These are phyloP conservation scores for Setomelanomma holmii DNA, from an alignment of 2,329 filamentous ascomycete genomes.

Conservation along the genomic window DNA sequence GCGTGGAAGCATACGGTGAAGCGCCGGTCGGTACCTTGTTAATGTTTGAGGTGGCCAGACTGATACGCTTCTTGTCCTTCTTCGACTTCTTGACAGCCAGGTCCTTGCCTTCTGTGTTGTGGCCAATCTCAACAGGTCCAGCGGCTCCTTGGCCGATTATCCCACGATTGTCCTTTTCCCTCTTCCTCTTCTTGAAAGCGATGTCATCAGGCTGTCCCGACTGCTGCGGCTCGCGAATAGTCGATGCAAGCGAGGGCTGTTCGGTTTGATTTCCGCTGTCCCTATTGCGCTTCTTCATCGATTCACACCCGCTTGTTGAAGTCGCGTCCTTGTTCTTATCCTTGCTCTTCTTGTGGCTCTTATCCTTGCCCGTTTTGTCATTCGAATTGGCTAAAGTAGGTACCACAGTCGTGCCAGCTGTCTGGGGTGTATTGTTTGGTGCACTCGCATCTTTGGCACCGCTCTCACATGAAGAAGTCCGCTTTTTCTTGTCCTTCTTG, in stretches of 20 bases:
- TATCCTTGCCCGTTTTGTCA: too few relatives aligned
- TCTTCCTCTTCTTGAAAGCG: background rate
- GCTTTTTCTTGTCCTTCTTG: background rate
- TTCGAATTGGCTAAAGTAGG: background rate
- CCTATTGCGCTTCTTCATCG: conserved; percentile 29
- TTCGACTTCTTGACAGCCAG: background rate
- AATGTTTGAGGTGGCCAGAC: background rate
- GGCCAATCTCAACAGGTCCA: too few relatives aligned
- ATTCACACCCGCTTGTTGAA: too few relatives aligned
- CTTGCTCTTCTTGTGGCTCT: conserved; percentile 7
- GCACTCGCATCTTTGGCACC: background rate
- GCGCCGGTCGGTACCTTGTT: background rate
- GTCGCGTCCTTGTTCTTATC: conserved; percentile 13
- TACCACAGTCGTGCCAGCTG: background rate
- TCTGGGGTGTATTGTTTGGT: background rate
- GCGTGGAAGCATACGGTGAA: conserved; percentile 1
- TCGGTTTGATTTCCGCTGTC: too few relatives aligned
- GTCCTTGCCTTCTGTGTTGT: background rate
- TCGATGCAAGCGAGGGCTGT: conserved; percentile 11
- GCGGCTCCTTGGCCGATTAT: background rate
- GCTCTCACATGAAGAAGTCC: too few relatives aligned
- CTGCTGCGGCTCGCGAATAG: conserved; percentile 10
- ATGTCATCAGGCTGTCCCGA: conserved; percentile 12
- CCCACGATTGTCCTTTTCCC: background rate
- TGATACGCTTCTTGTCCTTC: conserved; percentile 13